Evolutionary conservation across 176 grass and related monocot species (phyloP), one percentile per base, ranked within the genome.

Genomic region (Zea mays): DNA sequence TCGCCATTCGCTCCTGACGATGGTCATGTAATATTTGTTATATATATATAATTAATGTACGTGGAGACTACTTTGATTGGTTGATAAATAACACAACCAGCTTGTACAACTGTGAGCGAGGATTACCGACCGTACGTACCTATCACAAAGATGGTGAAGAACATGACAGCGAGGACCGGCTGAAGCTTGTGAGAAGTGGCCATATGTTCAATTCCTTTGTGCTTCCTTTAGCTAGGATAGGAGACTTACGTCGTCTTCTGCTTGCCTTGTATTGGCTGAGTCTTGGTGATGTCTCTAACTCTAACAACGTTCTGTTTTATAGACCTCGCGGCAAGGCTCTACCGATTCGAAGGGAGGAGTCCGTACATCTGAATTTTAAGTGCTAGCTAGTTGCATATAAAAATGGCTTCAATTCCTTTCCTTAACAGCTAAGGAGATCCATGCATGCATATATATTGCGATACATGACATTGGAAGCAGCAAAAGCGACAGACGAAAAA

Each of bases 1-100:
- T 79, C 4, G 5, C 42, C 65, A 17, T 48, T 85, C 15, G 73
- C 76, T 85, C 63, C 77, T 86, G 75, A 5, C n/a, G n/a, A n/a
- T n/a, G n/a, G n/a, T 35, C 1, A 3, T 16, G 1, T 14, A 10
- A 7, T 45, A 4, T 41, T 41, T 16, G 13, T 45, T 6, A 40
- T 4, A 8, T 51, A 51, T n/a, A n/a, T n/a, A n/a, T n/a, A n/a
- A n/a, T n/a, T 3, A 5, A 51, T 51, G 13, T 14, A 51, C 1
- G 0, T 19, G 41, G 20, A 19, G n/a, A n/a, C n/a, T n/a, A n/a
- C n/a, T n/a, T n/a, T n/a, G n/a, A n/a, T n/a, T n/a, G n/a, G n/a
- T n/a, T n/a, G n/a, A n/a, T n/a, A n/a, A n/a, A n/a, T n/a, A n/a
- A n/a, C 19, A 35, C 12, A 51, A 17, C 33, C 8, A n/a, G 14